Evolutionary conservation across 2,329 filamentous ascomycete genomes (phyloP), one percentile per base, ranked within the genome.

Genomic region (Colletotrichum lini): DNA sequence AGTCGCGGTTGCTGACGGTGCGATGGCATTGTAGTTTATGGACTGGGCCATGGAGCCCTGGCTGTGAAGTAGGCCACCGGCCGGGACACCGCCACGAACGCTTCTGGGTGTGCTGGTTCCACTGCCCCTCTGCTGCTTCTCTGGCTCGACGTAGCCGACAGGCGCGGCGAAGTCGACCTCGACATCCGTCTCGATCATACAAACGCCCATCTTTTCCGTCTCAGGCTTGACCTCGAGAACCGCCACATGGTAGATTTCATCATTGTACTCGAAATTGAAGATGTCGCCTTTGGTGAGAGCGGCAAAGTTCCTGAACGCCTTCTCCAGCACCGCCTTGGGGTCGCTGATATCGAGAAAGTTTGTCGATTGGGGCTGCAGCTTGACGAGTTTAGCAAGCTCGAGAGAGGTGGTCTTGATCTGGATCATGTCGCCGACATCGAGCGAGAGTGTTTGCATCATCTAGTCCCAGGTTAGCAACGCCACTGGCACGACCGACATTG

Each of bases 231-330:
- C 94, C 79, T 98, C 96, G 16, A 98, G 84, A 1, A 99, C 96
- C 3, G 94, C 95, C 79, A 99, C 94, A 74, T 96, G 93, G 84
- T 96, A 99, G 12, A 95, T 88, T 72, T 95, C 93, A 79, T 98
- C 95, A 81, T 99, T 99, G 85, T 99, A 99, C 76, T 92, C 89
- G 80, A 99, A 99, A 74, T 94, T 97, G 86, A 99, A 99, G 53
- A 98, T 88, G 79, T 99, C 96, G 74, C 95, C 95, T 78, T 95
- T 94, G 3, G 95, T 98, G 18, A 98, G 88, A 61, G 96, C 96
- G 18, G 95, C 94, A 83, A 98, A 99, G 82, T 97, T 97, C 53
- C 96, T 92, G 83, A 99, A 98, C 0, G 95, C 96, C 77, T 96
- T 96, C 83, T 99, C 96, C 40, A 99, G 90, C 15, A 99, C 96